Evolutionary conservation across 352 stramenopile species (phyloP), one percentile per base, ranked within the genome.

Genomic region (Globisporangium cederbergense): DNA sequence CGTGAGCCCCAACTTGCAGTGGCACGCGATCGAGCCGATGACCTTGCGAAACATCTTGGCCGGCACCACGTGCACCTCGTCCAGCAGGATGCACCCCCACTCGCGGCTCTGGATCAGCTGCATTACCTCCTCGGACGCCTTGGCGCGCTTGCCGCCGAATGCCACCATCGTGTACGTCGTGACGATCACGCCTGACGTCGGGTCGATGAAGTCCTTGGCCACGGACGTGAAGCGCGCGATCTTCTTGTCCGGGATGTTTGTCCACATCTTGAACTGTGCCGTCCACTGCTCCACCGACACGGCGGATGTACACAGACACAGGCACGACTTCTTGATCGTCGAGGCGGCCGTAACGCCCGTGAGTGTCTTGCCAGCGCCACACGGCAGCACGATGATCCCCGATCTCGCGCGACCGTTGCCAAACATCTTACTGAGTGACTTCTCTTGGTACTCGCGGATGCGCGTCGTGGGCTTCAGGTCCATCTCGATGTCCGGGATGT

Each of bases 331-430:
- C 76, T 99, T 99, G 52, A 99, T 98, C 7, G 97, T 95, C 8
- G 86, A 95, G 7, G 96, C 95, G 0, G 96, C 98, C 0, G 97
- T 99, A 38, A 99, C 97, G 18, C 97, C 73, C 5, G 86, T 93
- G 16, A 91, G 77, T 34, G 84, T 93, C 62, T 91, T 92, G 22
- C 83, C 83, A 46, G 98, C 97, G 50, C 97, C 97, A 76, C 98
- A 99, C 0, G 97, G 97, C 43, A 99, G 80, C 45, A 99, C 98
- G 71, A 99, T 99, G 66, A 99, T 99, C 16, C 98, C 98, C n/a
- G 96, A 99, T 46, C 98, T 83, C 14, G 97, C 97, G 45, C 97
- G 94, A 8, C 97, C 97, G 75, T 99, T 99, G 22, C 97, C 97
- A 81, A 99, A 99, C 98, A 99, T 99, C 68, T 99, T 99, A 61